Evolutionary conservation across 2,329 filamentous ascomycete species (phyloP), one percentile per base, ranked within the genome.

Genomic region (Cucurbitaria berberidis): DNA sequence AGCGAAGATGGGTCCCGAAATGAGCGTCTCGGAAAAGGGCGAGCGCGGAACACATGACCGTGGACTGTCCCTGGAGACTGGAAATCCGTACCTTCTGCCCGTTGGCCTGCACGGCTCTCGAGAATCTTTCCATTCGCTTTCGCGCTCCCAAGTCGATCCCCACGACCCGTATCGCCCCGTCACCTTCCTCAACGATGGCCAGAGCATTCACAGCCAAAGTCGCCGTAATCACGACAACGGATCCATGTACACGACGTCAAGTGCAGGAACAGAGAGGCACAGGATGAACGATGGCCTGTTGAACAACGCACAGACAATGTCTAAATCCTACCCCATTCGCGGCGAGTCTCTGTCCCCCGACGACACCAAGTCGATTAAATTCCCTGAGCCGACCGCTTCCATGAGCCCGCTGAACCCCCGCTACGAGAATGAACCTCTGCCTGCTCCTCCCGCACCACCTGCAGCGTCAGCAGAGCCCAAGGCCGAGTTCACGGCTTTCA

Each of bases 21-120:
- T 86, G 81, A 82, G 79, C 22, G 82, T 90, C 68, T 86, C 86
- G 11, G 76, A 81, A 57, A 79, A 80, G 61, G 55, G 69, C 35
- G 45, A 72, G 22, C 64, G 66, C 41, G 55, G 49, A 21, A 67
- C 70, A 42, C 70, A 73, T 60, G 70, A 66, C 44, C 80, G 82
- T 36, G 83, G 83, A 13, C 63, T 87, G 58, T 87, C 85, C 15
- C 74, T 87, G 66, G 84, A 86, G 57, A 81, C 93, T 42, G 86
- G 85, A 29, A 95, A 88, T 65, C 95, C 95, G 1, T 99, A 98
- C 73, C 84, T 99, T n/a, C 82, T 98, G n/a, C 93, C 95, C 4
- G 90, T 90, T 1, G 87, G 86, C 48, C 70, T 93, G 18, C 86
- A 95, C 36, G 82, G 85, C 68, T 97, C 93, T 1, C 85, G 86